phyloP scores from a whole-genome alignment of 805 yeast genomes.

The Kluyveromyces aestuarii region DNA sequence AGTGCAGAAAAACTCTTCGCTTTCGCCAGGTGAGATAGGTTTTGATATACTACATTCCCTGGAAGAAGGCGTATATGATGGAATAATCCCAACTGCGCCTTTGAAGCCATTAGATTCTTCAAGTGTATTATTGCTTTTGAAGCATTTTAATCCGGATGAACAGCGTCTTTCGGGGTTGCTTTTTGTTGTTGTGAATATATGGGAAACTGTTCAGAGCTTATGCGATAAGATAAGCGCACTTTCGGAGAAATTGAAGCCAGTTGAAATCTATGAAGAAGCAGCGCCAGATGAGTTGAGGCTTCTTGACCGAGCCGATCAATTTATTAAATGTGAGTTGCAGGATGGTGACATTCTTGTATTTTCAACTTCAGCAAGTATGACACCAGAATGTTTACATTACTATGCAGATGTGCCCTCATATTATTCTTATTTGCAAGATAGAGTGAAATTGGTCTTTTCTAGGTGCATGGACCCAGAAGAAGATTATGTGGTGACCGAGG shows the following conservation, averaged over 20 bases:
- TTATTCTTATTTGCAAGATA: constrained; percentile 47
- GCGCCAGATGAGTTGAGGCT: constrained; percentile 31
- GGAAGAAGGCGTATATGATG: constrained; percentile 1
- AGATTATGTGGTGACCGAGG: constrained; percentile 19
- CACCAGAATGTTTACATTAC: constrained; percentile 22
- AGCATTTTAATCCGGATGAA: constrained; percentile 50
- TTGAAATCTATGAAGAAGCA: constrained; percentile 51
- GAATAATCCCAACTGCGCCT: not conserved
- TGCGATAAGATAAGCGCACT: constrained; percentile 33
- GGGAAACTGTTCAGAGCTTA: constrained; percentile 35
- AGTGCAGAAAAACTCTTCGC: not conserved
- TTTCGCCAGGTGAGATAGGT: constrained; percentile 1
- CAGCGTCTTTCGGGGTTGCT: constrained; percentile 59
- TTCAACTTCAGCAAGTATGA: constrained; percentile 10
- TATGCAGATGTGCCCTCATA: constrained; percentile 35
- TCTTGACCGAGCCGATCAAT: constrained; percentile 23
- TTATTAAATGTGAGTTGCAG: constrained; percentile 48
- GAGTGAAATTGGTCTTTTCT: constrained; percentile 48
- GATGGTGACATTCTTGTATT: constrained; percentile 58
- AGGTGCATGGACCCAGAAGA: constrained; percentile 17
- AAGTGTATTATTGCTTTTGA: constrained; percentile 38
- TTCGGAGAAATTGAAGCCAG: constrained; percentile 30
- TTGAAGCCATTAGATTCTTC: not conserved
- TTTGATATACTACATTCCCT: not conserved
- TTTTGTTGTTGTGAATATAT: constrained; percentile 44